phyloP scores from a whole-genome alignment of 2,329 filamentous ascomycete species.

The Apiospora hydei region DNA sequence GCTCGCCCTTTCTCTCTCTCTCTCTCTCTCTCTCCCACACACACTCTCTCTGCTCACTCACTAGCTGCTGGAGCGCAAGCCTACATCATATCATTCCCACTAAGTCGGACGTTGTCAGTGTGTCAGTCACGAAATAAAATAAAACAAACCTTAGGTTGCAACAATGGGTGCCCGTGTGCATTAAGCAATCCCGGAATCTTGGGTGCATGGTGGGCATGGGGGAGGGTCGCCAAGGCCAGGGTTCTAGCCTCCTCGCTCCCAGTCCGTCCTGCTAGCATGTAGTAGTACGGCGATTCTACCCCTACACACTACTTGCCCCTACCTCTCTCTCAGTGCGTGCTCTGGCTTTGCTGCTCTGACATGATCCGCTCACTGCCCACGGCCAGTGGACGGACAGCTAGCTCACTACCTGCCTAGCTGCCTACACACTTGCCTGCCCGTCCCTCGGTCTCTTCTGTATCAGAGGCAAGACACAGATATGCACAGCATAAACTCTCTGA shows the following conservation, averaged over 20 bases:
- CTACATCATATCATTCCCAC: constrained; percentile 16
- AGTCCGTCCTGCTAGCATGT: constrained; percentile 20
- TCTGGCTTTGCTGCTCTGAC: not conserved
- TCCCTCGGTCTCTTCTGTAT: not conserved
- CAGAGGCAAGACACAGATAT: not conserved
- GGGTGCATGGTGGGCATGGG: constrained; percentile 39
- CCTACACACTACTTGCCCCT: not conserved
- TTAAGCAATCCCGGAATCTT: constrained; percentile 43
- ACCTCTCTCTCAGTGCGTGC: not conserved
- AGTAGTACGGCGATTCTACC: not conserved
- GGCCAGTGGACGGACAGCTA: not conserved
- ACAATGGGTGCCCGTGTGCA: constrained; percentile 10
- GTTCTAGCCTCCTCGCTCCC: constrained; percentile 38
- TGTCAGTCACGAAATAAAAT: constrained; percentile 15
- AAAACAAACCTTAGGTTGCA: not conserved
- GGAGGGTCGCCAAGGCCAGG: constrained; percentile 39
- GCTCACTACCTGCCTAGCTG: not conserved
- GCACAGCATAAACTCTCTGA: constrained; percentile 4
- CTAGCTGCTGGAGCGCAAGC: constrained; percentile 11
- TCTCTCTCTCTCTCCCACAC: too few relatives aligned
- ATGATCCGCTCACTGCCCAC: constrained; percentile 2
- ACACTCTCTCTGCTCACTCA: not conserved
- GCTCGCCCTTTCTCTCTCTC: too few relatives aligned
- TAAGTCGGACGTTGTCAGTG: constrained; percentile 9
- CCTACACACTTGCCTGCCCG: not conserved